Evolutionary conservation across 805 yeast species (phyloP).

Genomic region (Sungouiella thailandica): DNA sequence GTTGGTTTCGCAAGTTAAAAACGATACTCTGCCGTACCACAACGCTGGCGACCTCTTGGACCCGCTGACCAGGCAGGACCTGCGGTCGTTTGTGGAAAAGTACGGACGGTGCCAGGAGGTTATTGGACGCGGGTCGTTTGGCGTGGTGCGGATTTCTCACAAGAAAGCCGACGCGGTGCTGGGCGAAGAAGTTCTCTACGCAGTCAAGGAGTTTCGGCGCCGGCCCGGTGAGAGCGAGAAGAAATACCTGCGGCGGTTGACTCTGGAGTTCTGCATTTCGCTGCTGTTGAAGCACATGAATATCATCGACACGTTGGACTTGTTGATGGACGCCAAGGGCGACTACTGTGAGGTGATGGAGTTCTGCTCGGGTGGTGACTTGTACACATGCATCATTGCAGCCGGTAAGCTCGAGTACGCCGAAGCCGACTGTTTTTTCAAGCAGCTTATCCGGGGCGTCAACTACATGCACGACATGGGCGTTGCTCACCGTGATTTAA

Average conservation of each 20-base stretch:
- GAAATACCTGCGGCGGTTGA: conserved; percentile 66
- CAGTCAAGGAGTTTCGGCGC: conserved; percentile 81
- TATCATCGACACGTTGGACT: conserved; percentile 70
- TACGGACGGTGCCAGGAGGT: conserved; percentile 95
- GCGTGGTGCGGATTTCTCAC: conserved; percentile 87
- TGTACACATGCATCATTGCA: conserved; percentile 67
- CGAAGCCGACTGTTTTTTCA: conserved; percentile 88
- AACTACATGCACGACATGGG: conserved; percentile 89
- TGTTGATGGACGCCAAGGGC: conserved; percentile 75
- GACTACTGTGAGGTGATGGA: conserved; percentile 86
- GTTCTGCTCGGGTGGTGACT: conserved; percentile 77
- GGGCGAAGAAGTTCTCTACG: conserved; percentile 52
- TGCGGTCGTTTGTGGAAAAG: conserved; percentile 70
- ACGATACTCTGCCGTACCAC: conserved; percentile 22
- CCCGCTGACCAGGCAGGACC: conserved; percentile 23
- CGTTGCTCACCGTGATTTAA: conserved; percentile 82
- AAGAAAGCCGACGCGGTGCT: conserved; percentile 37
- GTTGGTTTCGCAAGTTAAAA: conserved; percentile 53
- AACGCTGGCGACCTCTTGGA: conserved; percentile 11
- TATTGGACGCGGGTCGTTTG: conserved; percentile 90
- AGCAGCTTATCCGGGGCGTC: conserved; percentile 79
- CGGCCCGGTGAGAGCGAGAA: conserved; percentile 57
- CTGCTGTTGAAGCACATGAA: conserved; percentile 73
- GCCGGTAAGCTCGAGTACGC: conserved; percentile 74
- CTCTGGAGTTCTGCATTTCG: conserved; percentile 79